Base-by-base conservation (phyloP, 2,329 filamentous ascomycete genomes). In the Phoma sp. region DNA sequence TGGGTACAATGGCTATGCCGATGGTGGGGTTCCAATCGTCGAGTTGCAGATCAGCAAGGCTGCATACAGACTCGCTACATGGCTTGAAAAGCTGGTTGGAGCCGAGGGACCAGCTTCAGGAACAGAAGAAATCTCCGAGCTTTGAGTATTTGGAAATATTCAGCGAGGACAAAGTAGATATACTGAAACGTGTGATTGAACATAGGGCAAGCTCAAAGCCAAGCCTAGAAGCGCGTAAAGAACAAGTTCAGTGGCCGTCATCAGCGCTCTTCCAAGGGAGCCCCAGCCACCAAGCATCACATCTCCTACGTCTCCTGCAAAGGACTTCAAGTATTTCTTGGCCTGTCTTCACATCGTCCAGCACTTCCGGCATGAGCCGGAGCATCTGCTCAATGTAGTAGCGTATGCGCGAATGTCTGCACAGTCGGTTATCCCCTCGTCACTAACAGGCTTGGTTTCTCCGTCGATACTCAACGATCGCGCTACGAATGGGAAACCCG, bases 31-130 rank as follows among this genome's bases (percentile, higher is more conserved):
- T 33, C 74, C 74, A 1, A 74, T 77, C 23, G 69, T 76, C 4
- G 75, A 77, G 57, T 25, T 77, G 33, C 75, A 77, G 53, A 71
- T 77, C 29, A 75, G 72, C 50, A 78, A 77, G 53, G 74, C 75
- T 7, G 73, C 73, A 4, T 58, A 76, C 43, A 67, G 75, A 43
- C 42, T 77, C 32, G 75, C 62, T 4, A 74, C 70, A 5, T 78
- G 74, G 75, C 57, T 77, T 45, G 77, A 78, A 39, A 66, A 64
- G 14, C 47, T 77, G 25, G 72, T 75, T 1, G 60, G 55, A 10
- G 55, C 50, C 2, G 41, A 55, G 5, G 43, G 32, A n/a, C 39
- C 58, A 8, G 39, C 10, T 7, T 6, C 13, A 8, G 50, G 57
- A 8, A 41, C 53, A 14, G 52, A 62, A 39, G 61, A 67, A 25